Base-by-base conservation (phyloP, 176 grass and related monocot genomes). In the Eragrostis nindensis region DNA sequence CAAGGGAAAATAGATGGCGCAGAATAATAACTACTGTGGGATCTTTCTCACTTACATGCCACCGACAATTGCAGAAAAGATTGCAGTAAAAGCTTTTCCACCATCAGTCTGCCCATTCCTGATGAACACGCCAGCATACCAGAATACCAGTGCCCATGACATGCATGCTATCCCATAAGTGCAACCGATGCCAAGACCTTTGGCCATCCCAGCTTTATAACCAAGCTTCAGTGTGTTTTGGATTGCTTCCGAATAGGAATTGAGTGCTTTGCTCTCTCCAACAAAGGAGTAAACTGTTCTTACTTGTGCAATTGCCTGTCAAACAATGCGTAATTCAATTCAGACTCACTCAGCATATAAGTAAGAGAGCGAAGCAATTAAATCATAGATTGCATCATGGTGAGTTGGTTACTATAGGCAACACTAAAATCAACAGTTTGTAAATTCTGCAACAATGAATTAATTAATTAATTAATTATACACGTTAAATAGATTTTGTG, bases 91-190 rank as follows among this genome's bases (percentile, higher is more conserved):
- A 29, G 97, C 97, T 63, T 99, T 99, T 15, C 97, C 97, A 56
- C 97, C 97, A 70, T 99, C 91, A 11, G 84, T 91, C 68, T 93
- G 88, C 66, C 93, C 93, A 90, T 93, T 93, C 81, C 97, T 65
- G 74, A 99, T 93, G 86, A 99, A 95, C 59, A 99, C 93, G 43
- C 97, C 97, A 9, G 97, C 97, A 62, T 99, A 99, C 97, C 97
- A 96, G 80, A 99, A 95, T 48, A 99, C 93, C 13, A 99, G 66
- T 26, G 97, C 97, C 97, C 97, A 99, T 80, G 97, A 95, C 92
- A 95, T 95, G 91, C 92, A 99, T 22, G 93, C 92, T 79, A 95
- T 95, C 29, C 92, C 97, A 71, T 99, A 99, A 41, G 97, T 99
- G 74, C 90, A 99, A 15, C 96, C 96, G 43, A 99, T 95, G 21